Evolutionary conservation across 176 grass and related monocot genomes (phyloP).

Genomic region (Bothriochloa decipiens): DNA sequence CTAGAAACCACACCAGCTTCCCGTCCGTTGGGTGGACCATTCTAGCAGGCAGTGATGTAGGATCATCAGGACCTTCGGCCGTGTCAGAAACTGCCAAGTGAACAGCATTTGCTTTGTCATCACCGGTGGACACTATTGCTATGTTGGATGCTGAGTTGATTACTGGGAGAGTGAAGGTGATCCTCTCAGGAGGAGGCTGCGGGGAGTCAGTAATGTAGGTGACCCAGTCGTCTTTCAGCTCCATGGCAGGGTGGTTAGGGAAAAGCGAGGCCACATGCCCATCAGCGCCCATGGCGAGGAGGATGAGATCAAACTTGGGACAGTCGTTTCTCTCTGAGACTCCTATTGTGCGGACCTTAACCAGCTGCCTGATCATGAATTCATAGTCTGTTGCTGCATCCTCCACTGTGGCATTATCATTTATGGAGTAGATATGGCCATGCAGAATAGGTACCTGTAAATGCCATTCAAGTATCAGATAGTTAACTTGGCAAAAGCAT

Average conservation of each 20-base stretch:
- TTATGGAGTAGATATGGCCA: constrained; percentile 84
- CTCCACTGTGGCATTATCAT: constrained; percentile 73
- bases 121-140: constrained; percentile 59
- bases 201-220: constrained; percentile 88
- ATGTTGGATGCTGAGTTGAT: constrained; percentile 94
- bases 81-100: constrained; percentile 41
- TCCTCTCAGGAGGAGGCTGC: constrained; percentile 73
- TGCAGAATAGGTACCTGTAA: constrained; percentile 69
- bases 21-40: constrained; percentile 73
- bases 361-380: constrained; percentile 86
- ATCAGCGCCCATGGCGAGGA: constrained; percentile 69
- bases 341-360: constrained; percentile 68
- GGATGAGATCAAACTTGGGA: constrained; percentile 83
- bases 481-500: neutral
- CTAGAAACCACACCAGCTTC: constrained; percentile 85
- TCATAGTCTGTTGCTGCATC: constrained; percentile 76
- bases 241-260: constrained; percentile 61
- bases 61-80: constrained; percentile 30
- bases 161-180: constrained; percentile 88
- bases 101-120: constrained; percentile 53
- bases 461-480: constrained; percentile 2
- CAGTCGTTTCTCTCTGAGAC: constrained; percentile 79
- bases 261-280: constrained; percentile 89
- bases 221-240: constrained; percentile 74
- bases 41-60: constrained; percentile 46